Conservation (phyloP, 495 filamentous ascomycete genomes). For the Tetracladium setigerum region DNA sequence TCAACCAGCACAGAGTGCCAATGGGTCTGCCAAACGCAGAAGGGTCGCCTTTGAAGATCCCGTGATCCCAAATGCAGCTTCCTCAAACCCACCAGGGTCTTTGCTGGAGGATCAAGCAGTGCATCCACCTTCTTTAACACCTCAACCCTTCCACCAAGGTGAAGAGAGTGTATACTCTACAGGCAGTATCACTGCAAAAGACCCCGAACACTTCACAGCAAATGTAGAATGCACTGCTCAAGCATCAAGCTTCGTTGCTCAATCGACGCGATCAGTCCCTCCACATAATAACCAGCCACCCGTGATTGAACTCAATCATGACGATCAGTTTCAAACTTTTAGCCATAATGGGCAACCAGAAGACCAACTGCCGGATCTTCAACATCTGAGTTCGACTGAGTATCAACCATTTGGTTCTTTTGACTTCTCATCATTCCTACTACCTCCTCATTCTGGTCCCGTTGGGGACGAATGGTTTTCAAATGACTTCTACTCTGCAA, state of each 20-base stretch:
- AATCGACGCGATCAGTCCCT: no score
- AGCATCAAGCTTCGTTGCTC: no score
- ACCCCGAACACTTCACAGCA: no score
- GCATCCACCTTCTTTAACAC: not conserved
- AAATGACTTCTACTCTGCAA: constrained; percentile 11
- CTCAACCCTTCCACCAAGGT: not conserved
- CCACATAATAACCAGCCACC: no score
- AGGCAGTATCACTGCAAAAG: no score
- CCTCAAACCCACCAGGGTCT: not conserved
- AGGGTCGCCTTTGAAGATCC: not conserved
- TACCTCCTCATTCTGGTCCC: constrained; percentile 1
- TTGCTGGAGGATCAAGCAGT: not conserved
- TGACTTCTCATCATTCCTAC: constrained; percentile 11
- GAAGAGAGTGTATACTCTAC: not conserved
- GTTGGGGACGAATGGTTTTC: constrained; percentile 12
- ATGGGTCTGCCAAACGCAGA: constrained; percentile 1
- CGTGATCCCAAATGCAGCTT: not conserved
- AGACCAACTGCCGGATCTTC: not conserved
- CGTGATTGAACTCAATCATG: not conserved
- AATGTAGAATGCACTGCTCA: no score
- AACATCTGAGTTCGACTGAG: constrained; percentile 1
- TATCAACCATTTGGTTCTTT: constrained; percentile 1
- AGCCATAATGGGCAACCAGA: not conserved
- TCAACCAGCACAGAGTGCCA: not conserved
- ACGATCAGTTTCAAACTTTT: not conserved